Conservation (phyloP, 768 basidiomycete genomes). For the Leccinellum luteum region DNA sequence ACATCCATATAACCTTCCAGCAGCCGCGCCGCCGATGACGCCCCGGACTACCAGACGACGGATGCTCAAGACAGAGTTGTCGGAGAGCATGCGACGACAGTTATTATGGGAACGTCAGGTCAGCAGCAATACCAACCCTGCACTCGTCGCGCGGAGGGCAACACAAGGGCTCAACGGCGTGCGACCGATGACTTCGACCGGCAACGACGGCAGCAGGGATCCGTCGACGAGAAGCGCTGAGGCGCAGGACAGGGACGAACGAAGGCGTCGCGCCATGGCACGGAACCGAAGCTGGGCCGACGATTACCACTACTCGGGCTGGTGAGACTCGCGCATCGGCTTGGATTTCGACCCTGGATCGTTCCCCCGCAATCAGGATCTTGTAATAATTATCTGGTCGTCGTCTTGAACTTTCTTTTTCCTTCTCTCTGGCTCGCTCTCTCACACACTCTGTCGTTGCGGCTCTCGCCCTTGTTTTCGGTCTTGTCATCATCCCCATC, state of each 20-base stretch:
- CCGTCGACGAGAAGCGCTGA: constrained; percentile 15
- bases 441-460: constrained; percentile 12
- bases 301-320: constrained; percentile 64
- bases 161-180: constrained; percentile 29
- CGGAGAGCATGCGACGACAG: constrained; percentile 79
- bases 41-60: constrained; percentile 81
- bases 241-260: constrained; percentile 40
- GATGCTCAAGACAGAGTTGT: constrained; percentile 84
- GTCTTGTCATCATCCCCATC: constrained; percentile 6
- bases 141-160: constrained; percentile 33
- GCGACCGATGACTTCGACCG: constrained; percentile 35
- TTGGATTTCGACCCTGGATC: background rate
- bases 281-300: constrained; percentile 68
- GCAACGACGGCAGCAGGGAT: constrained; percentile 17
- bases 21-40: constrained; percentile 63
- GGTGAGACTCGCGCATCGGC: constrained; percentile 38
- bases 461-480: constrained; percentile 13
- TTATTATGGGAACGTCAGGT: constrained; percentile 79
- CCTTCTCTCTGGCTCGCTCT: background rate
- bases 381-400: background rate
- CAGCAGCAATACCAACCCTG: constrained; percentile 47
- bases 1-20: constrained; percentile 72
- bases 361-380: background rate
- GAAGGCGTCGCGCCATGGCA: constrained; percentile 45
- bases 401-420: background rate